These are phyloP conservation scores for Trichophyton schoenleinii DNA, from an alignment of 2,329 filamentous ascomycete species.

Conservation along the genomic window DNA sequence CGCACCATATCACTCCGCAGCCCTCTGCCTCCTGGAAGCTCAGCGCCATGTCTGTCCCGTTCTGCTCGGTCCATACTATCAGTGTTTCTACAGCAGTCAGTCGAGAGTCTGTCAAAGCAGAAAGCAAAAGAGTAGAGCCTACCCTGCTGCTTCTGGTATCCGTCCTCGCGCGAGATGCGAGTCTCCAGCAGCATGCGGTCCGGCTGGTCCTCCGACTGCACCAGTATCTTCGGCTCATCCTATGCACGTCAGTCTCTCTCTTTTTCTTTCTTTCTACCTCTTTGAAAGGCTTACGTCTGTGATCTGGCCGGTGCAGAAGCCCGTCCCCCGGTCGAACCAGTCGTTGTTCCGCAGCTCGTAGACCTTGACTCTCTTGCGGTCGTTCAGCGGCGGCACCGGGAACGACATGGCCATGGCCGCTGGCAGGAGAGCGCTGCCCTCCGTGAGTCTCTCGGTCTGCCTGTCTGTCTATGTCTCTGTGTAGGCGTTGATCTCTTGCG, in stretches of 20 bases:
- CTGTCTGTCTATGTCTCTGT: constrained; percentile 23
- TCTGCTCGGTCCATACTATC: constrained; percentile 94
- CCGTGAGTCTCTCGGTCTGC: constrained; percentile 16
- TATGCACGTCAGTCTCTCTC: constrained; percentile 39
- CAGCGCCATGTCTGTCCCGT: constrained; percentile 87
- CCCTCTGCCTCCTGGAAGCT: constrained; percentile 97
- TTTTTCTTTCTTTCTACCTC: not conserved
- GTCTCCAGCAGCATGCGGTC: constrained; percentile 75
- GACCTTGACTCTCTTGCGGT: constrained; percentile 72
- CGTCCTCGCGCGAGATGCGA: constrained; percentile 82
- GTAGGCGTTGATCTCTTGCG: too few species aligned
- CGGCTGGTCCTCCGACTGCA: constrained; percentile 87
- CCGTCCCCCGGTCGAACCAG: constrained; percentile 96
- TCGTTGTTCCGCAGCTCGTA: constrained; percentile 98
- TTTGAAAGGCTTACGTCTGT: constrained; percentile 47
- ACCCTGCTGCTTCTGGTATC: constrained; percentile 97
- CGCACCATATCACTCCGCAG: constrained; percentile 77
- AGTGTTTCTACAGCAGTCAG: constrained; percentile 59
- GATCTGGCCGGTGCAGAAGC: constrained; percentile 75
- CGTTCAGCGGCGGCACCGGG: constrained; percentile 36
- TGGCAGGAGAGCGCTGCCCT: constrained; percentile 15
- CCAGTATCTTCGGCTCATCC: constrained; percentile 77
- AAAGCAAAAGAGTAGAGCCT: constrained; percentile 16
- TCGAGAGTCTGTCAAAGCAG: not conserved
- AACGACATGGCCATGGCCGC: constrained; percentile 32